Conservation (phyloP, 2,329 filamentous ascomycete genomes). For the Botrytis pseudocinerea region DNA sequence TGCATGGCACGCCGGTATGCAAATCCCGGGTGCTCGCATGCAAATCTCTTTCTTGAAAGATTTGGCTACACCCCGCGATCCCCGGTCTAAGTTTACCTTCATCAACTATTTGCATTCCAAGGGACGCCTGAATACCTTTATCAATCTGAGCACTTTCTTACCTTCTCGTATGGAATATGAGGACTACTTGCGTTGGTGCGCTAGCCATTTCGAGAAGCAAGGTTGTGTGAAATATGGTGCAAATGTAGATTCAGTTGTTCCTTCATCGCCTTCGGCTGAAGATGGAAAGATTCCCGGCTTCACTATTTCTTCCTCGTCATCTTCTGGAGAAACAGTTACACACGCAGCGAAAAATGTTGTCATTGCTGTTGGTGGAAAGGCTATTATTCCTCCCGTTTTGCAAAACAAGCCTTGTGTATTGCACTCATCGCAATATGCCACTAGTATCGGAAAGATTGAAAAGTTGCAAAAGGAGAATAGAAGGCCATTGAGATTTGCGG, state of each 20-base stretch:
- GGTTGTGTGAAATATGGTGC: constrained; percentile 68
- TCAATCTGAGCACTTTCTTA: constrained; percentile 85
- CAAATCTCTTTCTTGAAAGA: constrained; percentile 98
- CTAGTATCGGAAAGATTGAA: constrained; percentile 60
- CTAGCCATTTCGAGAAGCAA: constrained; percentile 65
- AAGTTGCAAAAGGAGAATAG: constrained; percentile 28
- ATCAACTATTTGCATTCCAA: constrained; percentile 88
- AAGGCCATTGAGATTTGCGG: constrained; percentile 57
- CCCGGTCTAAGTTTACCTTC: constrained; percentile 89
- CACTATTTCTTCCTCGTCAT: constrained; percentile 36
- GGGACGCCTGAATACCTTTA: constrained; percentile 81
- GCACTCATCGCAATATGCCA: constrained; percentile 85
- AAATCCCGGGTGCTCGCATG: constrained; percentile 91
- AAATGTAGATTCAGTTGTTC: constrained; percentile 65
- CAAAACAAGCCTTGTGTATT: constrained; percentile 71
- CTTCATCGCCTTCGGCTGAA: constrained; percentile 24
- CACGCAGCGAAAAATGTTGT: constrained; percentile 54
- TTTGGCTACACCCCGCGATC: constrained; percentile 84
- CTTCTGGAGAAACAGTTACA: constrained; percentile 44
- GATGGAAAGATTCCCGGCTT: constrained; percentile 39
- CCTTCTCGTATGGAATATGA: constrained; percentile 88
- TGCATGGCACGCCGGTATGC: constrained; percentile 94
- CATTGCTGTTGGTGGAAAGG: constrained; percentile 65
- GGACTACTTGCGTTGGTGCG: constrained; percentile 94
- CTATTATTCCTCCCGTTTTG: constrained; percentile 71